Base-by-base conservation (phyloP, 2,329 filamentous ascomycete genomes). In the Incumbomyces delicatus region DNA sequence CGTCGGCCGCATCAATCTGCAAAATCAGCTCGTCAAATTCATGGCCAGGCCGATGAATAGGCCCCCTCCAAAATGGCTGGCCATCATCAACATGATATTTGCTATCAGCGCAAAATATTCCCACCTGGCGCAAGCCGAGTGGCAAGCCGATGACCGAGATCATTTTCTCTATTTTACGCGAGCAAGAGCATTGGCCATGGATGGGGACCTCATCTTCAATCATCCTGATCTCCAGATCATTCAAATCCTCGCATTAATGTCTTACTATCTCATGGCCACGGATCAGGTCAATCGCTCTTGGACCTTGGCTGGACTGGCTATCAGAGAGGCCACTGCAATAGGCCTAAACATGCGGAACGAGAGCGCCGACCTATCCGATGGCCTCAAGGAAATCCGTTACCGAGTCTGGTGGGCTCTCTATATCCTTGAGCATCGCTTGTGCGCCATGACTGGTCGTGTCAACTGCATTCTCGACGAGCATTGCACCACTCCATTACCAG, bases 391-490 rank as follows among this genome's bases (percentile, higher is more conserved):
- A 53, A 61, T 64, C 40, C 66, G 67, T n/a, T 69, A 69, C 47
- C 61, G 64, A 41, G 63, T 70, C 2, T 71, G 68, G 68, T 70
- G 66, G 65, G 67, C 66, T 44, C 54, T 70, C 1, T 68, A 69
- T 44, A 61, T 60, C 1, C 63, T 70, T 35, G 68, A 71, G 52
- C 67, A 69, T 44, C 60, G 66, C 30, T 60, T 71, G 31, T 65
- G 66, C 13, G 61, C 66, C 47, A 68, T 71, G 65, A 70, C 68
- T n/a, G 68, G 68, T 33, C 62, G 68, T 35, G 59, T 66, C 20
- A 65, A 65, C 27, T 68, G 64, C 45, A 65, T 71, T 14, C 54
- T 62, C 18, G 64, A 69, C 50, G 63, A 66, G 13, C 60, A 69
- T 41, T 69, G 66, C 54, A 70, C 65, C 13, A 62, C 65, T 3